Base-by-base conservation (phyloP, 2,329 filamentous ascomycete species). In the Monilinia fructicola region DNA sequence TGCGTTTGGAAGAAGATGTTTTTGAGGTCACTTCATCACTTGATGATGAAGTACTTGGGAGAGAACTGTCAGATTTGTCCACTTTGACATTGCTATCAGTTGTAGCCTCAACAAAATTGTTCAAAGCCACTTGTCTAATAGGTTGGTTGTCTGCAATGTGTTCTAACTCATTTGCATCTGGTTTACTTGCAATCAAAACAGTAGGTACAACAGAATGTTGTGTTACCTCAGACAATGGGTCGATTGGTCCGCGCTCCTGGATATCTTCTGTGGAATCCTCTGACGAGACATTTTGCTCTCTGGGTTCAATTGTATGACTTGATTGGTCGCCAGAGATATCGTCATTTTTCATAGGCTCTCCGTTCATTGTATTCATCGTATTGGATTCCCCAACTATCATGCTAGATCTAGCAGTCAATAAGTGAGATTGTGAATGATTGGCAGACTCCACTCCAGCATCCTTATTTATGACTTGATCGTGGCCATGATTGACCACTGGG, bases 41-140 rank as follows among this genome's bases (percentile, higher is more conserved):
- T 67, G 61, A 65, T 61, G 64, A 44, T 31, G 46, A 38, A 21
- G 58, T 52, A 16, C 14, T 26, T 50, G 28, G n/a, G 28, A 23
- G 28, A 40, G 58, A 50, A 52, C n/a, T 35, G 4, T 50, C n/a
- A 61, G n/a, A 50, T 26, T 52, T 50, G n/a, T 50, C 31, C 44
- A 61, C n/a, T 50, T 61, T 61, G 28, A 38, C n/a, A 12, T 21
- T 38, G 31, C 28, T 23, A 23, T 38, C 28, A 42, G n/a, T 11
- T 38, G 42, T 35, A 26, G 56, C 14, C 42, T 35, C 44, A 50
- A 18, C 21, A 35, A 28, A 48, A 48, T 50, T n/a, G 12, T 60
- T 60, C 7, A 38, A 61, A n/a, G 31, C 28, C 14, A 50, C 28
- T 18, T n/a, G 5, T 50, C 28, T 9, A 50, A 61, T 50, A 50